Conservation (phyloP, 2,329 filamentous ascomycete genomes). For the Emergomyces africanus region DNA sequence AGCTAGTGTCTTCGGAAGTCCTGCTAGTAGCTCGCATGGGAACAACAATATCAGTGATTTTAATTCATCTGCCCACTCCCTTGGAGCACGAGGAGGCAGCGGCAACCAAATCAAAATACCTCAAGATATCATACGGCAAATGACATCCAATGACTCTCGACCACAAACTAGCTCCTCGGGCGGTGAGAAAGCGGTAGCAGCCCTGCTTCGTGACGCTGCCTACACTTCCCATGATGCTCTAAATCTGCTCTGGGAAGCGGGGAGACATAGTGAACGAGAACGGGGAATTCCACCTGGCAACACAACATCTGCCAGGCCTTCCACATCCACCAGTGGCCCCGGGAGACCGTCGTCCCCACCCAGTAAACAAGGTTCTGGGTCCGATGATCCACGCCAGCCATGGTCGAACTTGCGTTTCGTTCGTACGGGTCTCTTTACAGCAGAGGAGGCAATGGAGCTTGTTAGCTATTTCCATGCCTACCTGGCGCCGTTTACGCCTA, state of each 20-base stretch:
- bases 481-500: conserved; percentile 73
- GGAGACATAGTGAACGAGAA: conserved; percentile 12
- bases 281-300: not conserved
- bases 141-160: not conserved
- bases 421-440: conserved; percentile 79
- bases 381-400: conserved; percentile 45
- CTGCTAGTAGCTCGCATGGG: not conserved
- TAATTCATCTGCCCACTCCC: not conserved
- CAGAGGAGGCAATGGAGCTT: conserved; percentile 73
- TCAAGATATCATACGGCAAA: not conserved
- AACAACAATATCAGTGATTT: not conserved
- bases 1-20: not conserved
- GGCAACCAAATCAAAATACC: not conserved
- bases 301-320: not conserved
- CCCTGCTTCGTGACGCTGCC: conserved; percentile 11
- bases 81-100: not conserved
- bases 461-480: conserved; percentile 85
- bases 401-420: conserved; percentile 83
- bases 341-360: conserved; percentile 5
- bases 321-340: not conserved
- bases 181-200: conserved; percentile 10
- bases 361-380: conserved; percentile 5
- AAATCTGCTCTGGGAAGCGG: conserved; percentile 12
- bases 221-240: conserved; percentile 13
- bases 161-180: conserved; percentile 1